A percentile compares a stretch with the other conserved stretches of the same genome.
Conservation (phyloP, 768 basidiomycete species). For the Suillus clintonianus region DNA sequence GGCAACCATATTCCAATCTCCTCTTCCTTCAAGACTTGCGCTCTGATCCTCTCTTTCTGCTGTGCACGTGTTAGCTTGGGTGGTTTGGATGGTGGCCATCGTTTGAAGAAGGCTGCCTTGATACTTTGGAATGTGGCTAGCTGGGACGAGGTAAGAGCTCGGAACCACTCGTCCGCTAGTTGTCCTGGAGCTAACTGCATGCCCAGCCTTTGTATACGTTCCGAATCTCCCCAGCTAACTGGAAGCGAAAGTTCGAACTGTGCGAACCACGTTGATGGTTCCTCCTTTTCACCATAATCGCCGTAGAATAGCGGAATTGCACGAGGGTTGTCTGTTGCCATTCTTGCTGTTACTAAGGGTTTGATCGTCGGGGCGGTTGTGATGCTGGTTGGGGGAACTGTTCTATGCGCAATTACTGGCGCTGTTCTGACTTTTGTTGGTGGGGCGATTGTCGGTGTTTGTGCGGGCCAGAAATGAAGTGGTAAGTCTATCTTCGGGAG, state of each 20-base stretch:
- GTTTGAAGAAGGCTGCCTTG: background rate
- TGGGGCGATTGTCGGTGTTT: no score
- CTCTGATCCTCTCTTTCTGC: background rate
- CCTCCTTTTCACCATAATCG: background rate
- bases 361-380: no score
- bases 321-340: no score
- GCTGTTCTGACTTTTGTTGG: no score
- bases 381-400: no score
- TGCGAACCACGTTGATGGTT: background rate
- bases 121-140: background rate
- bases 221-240: background rate
- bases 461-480: no score
- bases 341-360: no score
- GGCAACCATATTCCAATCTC: background rate
- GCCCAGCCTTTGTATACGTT: rapidly evolving
- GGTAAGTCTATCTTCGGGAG: no score
- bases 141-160: no score
- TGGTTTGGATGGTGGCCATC: background rate
- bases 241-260: background rate
- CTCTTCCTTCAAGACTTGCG: background rate
- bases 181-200: background rate
- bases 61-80: background rate
- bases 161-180: background rate
- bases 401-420: no score
- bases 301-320: background rate